phyloP scores from a whole-genome alignment of 2,329 filamentous ascomycete genomes.

The Fonsecaea pugnacius region DNA sequence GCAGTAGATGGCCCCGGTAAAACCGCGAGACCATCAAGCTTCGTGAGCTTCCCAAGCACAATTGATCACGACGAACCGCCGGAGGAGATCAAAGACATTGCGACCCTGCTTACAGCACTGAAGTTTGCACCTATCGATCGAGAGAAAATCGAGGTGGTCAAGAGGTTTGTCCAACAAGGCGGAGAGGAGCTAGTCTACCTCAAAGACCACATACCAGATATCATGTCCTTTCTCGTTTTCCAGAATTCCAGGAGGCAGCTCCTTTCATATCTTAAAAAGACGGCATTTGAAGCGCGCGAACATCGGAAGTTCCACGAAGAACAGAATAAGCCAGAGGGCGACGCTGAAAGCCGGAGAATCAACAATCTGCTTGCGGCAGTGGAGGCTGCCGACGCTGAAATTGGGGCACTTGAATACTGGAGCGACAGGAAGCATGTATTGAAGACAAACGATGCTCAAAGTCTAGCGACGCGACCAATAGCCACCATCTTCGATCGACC shows the following conservation, averaged over 20 bases:
- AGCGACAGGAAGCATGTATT: constrained; percentile 63
- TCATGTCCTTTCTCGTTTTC: constrained; percentile 87
- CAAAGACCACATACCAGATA: constrained; percentile 76
- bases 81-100: constrained; percentile 67
- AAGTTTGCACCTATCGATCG: constrained; percentile 78
- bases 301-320: constrained; percentile 55
- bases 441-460: constrained; percentile 32
- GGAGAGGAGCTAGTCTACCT: constrained; percentile 77
- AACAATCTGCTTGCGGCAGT: constrained; percentile 75
- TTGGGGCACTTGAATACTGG: constrained; percentile 83
- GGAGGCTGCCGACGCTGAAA: constrained; percentile 76
- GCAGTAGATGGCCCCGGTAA: constrained; percentile 41
- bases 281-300: constrained; percentile 60
- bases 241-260: constrained; percentile 82
- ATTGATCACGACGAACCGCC: constrained; percentile 50
- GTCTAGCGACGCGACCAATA: constrained; percentile 27
- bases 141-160: constrained; percentile 84
- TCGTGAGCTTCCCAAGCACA: constrained; percentile 44
- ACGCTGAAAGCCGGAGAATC: constrained; percentile 57
- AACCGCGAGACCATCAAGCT: constrained; percentile 38
- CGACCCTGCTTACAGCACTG: constrained; percentile 70
- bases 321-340: constrained; percentile 49
- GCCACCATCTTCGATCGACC: constrained; percentile 32
- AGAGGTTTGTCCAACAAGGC: constrained; percentile 78
- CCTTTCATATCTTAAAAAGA: constrained; percentile 69